phyloP scores from a whole-genome alignment of 306 rosid genomes.

The Adenanthera pavonina region DNA sequence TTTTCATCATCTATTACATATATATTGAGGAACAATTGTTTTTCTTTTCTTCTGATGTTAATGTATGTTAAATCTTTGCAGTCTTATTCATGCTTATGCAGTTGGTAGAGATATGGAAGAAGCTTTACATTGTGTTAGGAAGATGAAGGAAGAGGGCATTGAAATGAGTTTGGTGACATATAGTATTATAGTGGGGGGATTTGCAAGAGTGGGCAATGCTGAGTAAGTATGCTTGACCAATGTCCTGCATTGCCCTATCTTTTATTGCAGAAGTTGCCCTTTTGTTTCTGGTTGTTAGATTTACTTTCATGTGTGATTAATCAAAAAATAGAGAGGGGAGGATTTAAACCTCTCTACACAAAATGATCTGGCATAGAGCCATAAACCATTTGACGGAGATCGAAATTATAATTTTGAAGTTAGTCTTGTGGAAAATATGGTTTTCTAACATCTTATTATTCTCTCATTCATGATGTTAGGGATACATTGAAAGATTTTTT shows the following conservation, averaged over 20 bases:
- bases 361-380: not conserved
- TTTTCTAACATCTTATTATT: not conserved
- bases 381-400: not conserved
- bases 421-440: not conserved
- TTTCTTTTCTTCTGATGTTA: slow-evolving; percentile 37
- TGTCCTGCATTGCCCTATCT: slow-evolving; percentile 9
- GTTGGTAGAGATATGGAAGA: slow-evolving; percentile 99
- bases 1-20: not conserved
- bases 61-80: slow-evolving; percentile 60
- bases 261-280: not conserved
- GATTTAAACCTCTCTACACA: not conserved
- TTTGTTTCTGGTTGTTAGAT: slow-evolving; percentile 29
- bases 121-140: slow-evolving; percentile 87
- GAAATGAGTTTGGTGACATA: slow-evolving; percentile 93
- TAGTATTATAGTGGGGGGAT: slow-evolving; percentile 90
- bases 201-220: slow-evolving; percentile 74
- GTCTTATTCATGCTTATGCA: slow-evolving; percentile 99
- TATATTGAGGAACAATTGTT: slow-evolving; percentile 19
- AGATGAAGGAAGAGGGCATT: slow-evolving; percentile 89
- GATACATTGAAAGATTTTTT: not conserved
- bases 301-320: not conserved
- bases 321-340: not conserved
- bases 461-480: not conserved
- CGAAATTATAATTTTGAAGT: not conserved
- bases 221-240: slow-evolving; percentile 66